Conservation (phyloP, 2,329 filamentous ascomycete genomes). For the Cercospora beticola region DNA sequence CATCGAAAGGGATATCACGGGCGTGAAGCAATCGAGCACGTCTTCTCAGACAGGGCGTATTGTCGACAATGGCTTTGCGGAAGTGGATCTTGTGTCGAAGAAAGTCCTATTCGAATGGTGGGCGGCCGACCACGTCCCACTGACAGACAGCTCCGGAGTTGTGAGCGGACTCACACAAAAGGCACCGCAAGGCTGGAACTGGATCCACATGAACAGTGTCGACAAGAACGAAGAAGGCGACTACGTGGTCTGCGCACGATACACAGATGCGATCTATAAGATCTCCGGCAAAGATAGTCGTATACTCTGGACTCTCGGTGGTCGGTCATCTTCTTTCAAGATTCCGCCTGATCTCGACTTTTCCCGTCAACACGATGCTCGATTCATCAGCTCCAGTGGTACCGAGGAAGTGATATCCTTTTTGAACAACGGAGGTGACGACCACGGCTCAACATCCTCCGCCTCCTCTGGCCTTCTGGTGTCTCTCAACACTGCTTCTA, state of each 20-base stretch:
- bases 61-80: constrained; percentile 19
- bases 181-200: constrained; percentile 19
- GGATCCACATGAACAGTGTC: constrained; percentile 41
- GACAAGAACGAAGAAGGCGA: constrained; percentile 42
- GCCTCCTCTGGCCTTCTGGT: constrained; percentile 14
- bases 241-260: constrained; percentile 42
- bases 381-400: constrained; percentile 5
- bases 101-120: constrained; percentile 41
- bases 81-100: constrained; percentile 38
- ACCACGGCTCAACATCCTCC: constrained; percentile 1
- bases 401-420: constrained; percentile 15
- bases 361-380: constrained; percentile 21
- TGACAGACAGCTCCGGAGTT: constrained; percentile 34
- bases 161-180: neutral
- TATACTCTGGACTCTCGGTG: constrained; percentile 42
- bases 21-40: neutral
- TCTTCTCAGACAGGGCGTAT: constrained; percentile 6
- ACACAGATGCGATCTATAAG: constrained; percentile 42
- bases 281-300: constrained; percentile 38
- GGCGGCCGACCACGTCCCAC: constrained; percentile 35
- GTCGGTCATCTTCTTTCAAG: constrained; percentile 13
- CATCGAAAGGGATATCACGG: neutral
- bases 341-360: constrained; percentile 14
- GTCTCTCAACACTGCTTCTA: constrained; percentile 4
- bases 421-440: constrained; percentile 18